A percentile compares a stretch with the other conserved stretches of the same genome.
Evolutionary conservation across 2,329 filamentous ascomycete genomes (phyloP).

Genomic region (Polytolypa hystricis): DNA sequence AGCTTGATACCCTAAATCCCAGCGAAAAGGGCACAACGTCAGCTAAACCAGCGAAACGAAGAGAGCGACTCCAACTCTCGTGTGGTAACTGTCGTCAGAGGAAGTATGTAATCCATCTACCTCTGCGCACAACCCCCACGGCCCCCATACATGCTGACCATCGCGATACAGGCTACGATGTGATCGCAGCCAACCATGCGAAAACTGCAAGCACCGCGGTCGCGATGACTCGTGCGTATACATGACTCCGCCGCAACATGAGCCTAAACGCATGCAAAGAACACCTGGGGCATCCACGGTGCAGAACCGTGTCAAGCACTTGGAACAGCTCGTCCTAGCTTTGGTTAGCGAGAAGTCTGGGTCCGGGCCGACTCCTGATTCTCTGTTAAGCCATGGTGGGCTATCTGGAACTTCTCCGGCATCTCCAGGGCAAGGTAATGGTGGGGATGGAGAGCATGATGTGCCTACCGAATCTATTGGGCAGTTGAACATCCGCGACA

Average conservation of each 20-base stretch:
- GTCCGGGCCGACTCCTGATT: not conserved
- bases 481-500: slow-evolving; percentile 36
- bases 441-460: slow-evolving; percentile 36
- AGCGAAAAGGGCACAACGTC: too few relatives aligned
- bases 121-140: not conserved
- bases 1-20: too few relatives aligned
- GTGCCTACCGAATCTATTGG: slow-evolving; percentile 50
- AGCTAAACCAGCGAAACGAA: too few relatives aligned
- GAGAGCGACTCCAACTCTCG: slow-evolving; percentile 26
- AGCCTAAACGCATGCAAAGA: slow-evolving; percentile 41
- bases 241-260: slow-evolving; percentile 30
- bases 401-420: slow-evolving; percentile 28
- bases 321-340: not conserved
- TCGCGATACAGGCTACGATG: slow-evolving; percentile 39
- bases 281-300: slow-evolving; percentile 67
- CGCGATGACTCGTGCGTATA: slow-evolving; percentile 47
- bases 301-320: slow-evolving; percentile 1
- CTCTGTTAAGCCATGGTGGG: slow-evolving; percentile 17
- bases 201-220: slow-evolving; percentile 45
- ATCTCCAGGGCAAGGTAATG: slow-evolving; percentile 23
- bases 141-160: not conserved
- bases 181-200: slow-evolving; percentile 46
- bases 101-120: slow-evolving; percentile 19
- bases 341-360: slow-evolving; percentile 7
- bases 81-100: slow-evolving; percentile 26